Percentiles rank a stretch among this genome's conserved stretches.
Conservation (phyloP, 2,329 filamentous ascomycete genomes). For the Dissoconium aciculare region DNA sequence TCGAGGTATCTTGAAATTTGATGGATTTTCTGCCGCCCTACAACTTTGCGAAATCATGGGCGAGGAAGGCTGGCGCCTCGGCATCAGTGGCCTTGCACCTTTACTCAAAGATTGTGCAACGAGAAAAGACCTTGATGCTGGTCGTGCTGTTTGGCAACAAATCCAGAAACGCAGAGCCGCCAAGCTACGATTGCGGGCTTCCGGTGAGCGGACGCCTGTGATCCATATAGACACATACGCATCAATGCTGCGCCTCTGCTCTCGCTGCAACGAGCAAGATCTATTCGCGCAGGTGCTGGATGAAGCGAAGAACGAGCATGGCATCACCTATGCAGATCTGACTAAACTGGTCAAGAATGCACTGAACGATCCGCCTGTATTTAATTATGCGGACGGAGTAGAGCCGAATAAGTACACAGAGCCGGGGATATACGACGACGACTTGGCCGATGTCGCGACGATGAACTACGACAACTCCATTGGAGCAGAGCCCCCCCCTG, state of each 20-base stretch:
- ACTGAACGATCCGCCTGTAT: background rate
- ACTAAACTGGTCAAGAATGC: background rate
- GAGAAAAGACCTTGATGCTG: slow-evolving; percentile 24
- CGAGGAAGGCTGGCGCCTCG: slow-evolving; percentile 32
- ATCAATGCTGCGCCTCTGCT: slow-evolving; percentile 16
- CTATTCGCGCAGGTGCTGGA: slow-evolving; percentile 10
- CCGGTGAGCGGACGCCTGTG: slow-evolving; percentile 7
- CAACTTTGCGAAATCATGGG: slow-evolving; percentile 30
- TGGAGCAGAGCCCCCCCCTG: too few relatives aligned
- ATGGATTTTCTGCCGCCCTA: slow-evolving; percentile 30
- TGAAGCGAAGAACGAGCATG: slow-evolving; percentile 7
- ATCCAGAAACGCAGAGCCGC: slow-evolving; percentile 16
- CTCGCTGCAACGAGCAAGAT: slow-evolving; percentile 7
- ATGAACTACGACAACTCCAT: too few relatives aligned
- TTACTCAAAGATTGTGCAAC: slow-evolving; percentile 29
- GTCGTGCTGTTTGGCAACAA: slow-evolving; percentile 29
- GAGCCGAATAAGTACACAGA: too few relatives aligned
- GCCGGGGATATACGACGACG: too few relatives aligned
- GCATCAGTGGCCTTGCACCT: slow-evolving; percentile 25
- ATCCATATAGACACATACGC: slow-evolving; percentile 8
- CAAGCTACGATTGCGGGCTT: slow-evolving; percentile 4
- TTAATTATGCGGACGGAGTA: too few relatives aligned
- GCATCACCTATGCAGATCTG: background rate
- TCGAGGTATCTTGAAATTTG: slow-evolving; percentile 29
- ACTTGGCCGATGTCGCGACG: too few relatives aligned